Percentiles rank a stretch among this genome's conserved stretches.
Conservation (phyloP, 2,329 filamentous ascomycete genomes). For the Talaromyces sp. region DNA sequence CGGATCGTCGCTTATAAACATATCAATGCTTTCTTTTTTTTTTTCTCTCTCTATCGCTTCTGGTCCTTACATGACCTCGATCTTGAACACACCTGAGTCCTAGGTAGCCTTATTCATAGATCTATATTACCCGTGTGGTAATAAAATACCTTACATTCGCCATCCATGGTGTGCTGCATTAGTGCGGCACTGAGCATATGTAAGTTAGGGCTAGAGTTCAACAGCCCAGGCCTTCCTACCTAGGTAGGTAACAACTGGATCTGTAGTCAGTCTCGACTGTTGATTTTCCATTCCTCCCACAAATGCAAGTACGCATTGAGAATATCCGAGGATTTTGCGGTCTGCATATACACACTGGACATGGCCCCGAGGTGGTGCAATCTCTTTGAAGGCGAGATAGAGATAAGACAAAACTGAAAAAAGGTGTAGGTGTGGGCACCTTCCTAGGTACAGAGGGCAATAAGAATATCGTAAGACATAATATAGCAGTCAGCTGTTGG, state of each 20-base stretch:
- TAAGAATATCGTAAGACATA: too few relatives aligned
- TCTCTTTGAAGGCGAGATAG: too few relatives aligned
- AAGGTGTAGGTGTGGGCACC: too few relatives aligned
- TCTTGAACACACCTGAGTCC: neutral
- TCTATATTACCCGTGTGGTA: neutral
- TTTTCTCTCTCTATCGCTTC: neutral
- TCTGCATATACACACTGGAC: neutral
- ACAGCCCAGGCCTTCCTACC: too few relatives aligned
- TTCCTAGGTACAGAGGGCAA: too few relatives aligned
- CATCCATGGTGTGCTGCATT: neutral
- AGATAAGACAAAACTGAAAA: too few relatives aligned
- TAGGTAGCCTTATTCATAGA: neutral
- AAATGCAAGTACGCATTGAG: neutral
- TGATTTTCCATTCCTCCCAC: too few relatives aligned
- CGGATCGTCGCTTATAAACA: neutral
- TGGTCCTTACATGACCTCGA: too few relatives aligned
- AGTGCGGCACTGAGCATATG: neutral
- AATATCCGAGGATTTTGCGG: slow-evolving; percentile 1
- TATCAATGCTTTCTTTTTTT: neutral
- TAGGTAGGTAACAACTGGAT: too few relatives aligned
- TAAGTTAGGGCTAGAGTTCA: neutral
- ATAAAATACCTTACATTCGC: neutral
- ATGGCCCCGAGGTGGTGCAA: too few relatives aligned
- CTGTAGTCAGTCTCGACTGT: too few relatives aligned
- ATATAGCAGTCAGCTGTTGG: too few relatives aligned